Evolutionary conservation across 306 rosid species (phyloP).

Genomic region (Cucurbita moschata): DNA sequence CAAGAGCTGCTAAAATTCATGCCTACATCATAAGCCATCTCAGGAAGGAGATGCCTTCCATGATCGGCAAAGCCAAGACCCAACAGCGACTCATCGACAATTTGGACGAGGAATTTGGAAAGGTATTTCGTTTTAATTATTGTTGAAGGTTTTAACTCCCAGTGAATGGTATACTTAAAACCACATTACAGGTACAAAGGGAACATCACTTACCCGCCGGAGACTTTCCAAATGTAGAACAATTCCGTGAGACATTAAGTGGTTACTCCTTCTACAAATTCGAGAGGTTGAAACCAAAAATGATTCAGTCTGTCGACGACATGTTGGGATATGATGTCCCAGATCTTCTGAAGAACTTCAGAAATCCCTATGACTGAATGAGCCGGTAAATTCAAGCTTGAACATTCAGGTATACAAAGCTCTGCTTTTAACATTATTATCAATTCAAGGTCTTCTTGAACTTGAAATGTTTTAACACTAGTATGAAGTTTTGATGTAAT

Average conservation of each 20-base stretch:
- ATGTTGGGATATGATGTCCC: constrained; percentile 93
- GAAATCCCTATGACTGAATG: constrained; percentile 60
- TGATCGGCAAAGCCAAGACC: constrained; percentile 79
- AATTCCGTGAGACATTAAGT: constrained; percentile 42
- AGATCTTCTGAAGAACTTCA: constrained; percentile 56
- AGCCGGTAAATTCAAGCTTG: background rate
- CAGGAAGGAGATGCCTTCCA: constrained; percentile 71
- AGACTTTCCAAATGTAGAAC: constrained; percentile 73
- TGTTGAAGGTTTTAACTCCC: background rate
- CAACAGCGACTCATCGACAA: constrained; percentile 69
- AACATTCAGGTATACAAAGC: background rate
- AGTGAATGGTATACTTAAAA: background rate
- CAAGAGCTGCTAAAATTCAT: constrained; percentile 80
- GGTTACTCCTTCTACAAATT: constrained; percentile 71
- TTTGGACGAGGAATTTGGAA: constrained; percentile 55
- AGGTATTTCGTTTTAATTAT: constrained; percentile 31
- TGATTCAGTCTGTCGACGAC: constrained; percentile 74
- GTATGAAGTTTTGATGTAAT: background rate
- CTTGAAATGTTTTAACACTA: background rate
- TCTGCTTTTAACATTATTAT: background rate
- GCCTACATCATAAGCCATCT: constrained; percentile 89
- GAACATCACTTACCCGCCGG: constrained; percentile 83
- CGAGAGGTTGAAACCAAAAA: constrained; percentile 65
- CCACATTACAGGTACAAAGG: constrained; percentile 46
- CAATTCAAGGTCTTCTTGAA: background rate